Evolutionary conservation across 2,329 filamentous ascomycete genomes (phyloP), one percentile per base, ranked within the genome.

Genomic region (Aspergillus brunneoviolaceus): DNA sequence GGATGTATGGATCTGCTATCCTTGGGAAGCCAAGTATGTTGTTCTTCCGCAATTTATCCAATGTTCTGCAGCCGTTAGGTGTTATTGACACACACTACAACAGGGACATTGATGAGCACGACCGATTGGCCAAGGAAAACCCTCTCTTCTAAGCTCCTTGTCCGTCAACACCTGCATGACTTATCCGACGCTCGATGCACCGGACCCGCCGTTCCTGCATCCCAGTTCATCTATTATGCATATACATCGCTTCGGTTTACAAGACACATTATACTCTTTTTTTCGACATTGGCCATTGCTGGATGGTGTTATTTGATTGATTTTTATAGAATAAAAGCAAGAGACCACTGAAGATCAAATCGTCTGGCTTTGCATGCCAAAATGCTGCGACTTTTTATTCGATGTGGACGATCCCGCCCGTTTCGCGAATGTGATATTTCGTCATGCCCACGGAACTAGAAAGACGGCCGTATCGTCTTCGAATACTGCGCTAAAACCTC

Each of bases 1-100:
- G n/a, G 94, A 99, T 78, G 89, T 92, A 66, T 99, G 95, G 95
- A 98, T 98, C 76, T 96, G 92, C 84, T 99, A 99, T 80, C 95
- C 95, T 16, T 99, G 95, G 95, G 95, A 98, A 81, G 95, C 95
- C 49, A 89, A 80, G 83, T 86, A 80, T 58, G 83, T 80, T 31
- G 21, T 48, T 11, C 6, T 19, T 19, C 29, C 25, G 16, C 19
- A 11, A 16, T 45, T n/a, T 31, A 10, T 7, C 27, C 12, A 12
- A 21, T n/a, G 16, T 11, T 45, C 29, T 21, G 25, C 39, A 19
- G 39, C 39, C 50, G 31, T 39, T 27, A 55, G 47, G 7, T 48
- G 47, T 35, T 42, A 12, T 60, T 72, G 63, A 76, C 72, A 54
- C 67, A 53, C 67, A 53, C 51, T 29, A 4, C 5, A 19, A 61